Evolutionary conservation across 345 rosid genomes (phyloP).

Genomic region (Acer yangbiense): DNA sequence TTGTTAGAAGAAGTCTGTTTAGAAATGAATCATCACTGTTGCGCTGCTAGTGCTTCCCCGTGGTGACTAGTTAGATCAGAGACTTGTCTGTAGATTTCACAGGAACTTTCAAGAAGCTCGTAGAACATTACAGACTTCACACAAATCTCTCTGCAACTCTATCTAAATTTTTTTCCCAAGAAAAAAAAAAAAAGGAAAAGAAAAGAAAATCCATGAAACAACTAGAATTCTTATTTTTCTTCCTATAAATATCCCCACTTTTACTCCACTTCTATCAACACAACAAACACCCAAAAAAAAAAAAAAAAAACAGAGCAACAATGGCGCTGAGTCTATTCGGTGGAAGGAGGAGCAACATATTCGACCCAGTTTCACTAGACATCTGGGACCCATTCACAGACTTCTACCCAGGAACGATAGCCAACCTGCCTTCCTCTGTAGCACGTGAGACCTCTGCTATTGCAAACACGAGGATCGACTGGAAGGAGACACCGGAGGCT

Average conservation of each 20-base stretch:
- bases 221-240: not conserved
- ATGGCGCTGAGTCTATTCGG: slow-evolving; percentile 35
- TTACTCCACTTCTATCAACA: no score
- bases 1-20: no score
- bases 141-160: not conserved
- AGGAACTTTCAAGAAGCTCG: not conserved
- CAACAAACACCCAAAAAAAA: not conserved
- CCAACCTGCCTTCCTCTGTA: not conserved
- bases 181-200: not conserved
- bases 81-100: not conserved
- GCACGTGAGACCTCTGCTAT: slow-evolving; percentile 21
- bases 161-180: no score
- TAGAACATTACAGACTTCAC: not conserved
- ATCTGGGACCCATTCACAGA: slow-evolving; percentile 31
- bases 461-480: slow-evolving; percentile 34
- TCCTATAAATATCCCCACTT: not conserved
- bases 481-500: slow-evolving; percentile 43
- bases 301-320: not conserved
- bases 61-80: not conserved
- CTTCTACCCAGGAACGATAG: not conserved
- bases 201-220: no score
- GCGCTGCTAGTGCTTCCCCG: not conserved
- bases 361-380: slow-evolving; percentile 34
- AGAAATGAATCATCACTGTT: not conserved
- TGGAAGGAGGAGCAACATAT: slow-evolving; percentile 32